Conservation (phyloP, 2,329 filamentous ascomycete genomes). For the Pleoardoris graminearum region DNA sequence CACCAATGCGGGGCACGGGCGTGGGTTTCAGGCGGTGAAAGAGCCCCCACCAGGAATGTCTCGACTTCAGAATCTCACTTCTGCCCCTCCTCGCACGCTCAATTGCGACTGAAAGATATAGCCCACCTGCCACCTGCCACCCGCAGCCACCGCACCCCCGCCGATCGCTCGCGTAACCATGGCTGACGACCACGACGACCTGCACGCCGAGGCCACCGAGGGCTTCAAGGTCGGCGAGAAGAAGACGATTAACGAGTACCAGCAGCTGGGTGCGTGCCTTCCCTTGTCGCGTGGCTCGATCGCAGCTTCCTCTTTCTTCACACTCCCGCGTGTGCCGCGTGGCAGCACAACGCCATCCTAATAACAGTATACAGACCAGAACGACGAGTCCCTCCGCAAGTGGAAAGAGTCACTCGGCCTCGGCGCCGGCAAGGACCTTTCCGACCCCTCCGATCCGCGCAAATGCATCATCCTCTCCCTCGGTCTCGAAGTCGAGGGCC, state of each 20-base stretch:
- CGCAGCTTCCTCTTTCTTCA: conserved; percentile 3
- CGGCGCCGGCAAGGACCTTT: conserved; percentile 59
- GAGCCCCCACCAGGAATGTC: conserved; percentile 11
- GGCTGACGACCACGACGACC: conserved; percentile 67
- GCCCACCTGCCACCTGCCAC: background rate
- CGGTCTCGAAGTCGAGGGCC: conserved; percentile 81
- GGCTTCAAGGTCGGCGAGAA: conserved; percentile 99
- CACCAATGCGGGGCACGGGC: conserved; percentile 1
- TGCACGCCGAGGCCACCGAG: conserved; percentile 83
- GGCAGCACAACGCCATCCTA: no score
- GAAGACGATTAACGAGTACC: conserved; percentile 94
- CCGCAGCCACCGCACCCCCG: conserved; percentile 10
- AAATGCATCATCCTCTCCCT: conserved; percentile 93
- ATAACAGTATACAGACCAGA: conserved; percentile 55
- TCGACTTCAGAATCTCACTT: conserved; percentile 6
- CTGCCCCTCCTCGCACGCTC: conserved; percentile 11
- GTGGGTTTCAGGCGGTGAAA: conserved; percentile 14
- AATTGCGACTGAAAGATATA: conserved; percentile 1
- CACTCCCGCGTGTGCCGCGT: no score
- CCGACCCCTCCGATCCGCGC: conserved; percentile 71
- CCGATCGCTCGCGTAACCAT: conserved; percentile 22
- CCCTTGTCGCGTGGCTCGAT: background rate
- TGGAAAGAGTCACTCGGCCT: conserved; percentile 98
- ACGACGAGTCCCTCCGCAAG: conserved; percentile 92
- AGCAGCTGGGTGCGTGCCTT: conserved; percentile 77